These are phyloP conservation scores for Saccharomyces eubayanus DNA, from an alignment of 805 yeast genomes.

Conservation along the genomic window DNA sequence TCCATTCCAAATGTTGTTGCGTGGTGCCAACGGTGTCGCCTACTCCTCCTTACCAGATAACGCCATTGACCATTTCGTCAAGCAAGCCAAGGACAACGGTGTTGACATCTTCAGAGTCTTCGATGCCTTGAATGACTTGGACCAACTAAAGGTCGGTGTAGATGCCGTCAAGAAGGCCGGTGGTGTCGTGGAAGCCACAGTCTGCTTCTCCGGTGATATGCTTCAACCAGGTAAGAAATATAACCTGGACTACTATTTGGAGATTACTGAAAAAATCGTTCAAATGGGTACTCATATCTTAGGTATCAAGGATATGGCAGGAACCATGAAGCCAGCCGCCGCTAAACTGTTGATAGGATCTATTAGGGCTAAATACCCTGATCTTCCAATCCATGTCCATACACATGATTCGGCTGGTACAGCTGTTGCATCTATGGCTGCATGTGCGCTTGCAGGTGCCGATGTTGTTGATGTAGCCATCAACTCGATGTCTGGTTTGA, in stretches of 20 bases:
- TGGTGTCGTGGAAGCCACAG: slow-evolving; percentile 96
- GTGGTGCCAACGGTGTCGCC: slow-evolving; percentile 99
- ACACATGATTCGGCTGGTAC: slow-evolving; percentile 99
- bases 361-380: slow-evolving; percentile 77
- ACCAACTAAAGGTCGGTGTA: slow-evolving; percentile 91
- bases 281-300: slow-evolving; percentile 89
- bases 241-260: slow-evolving; percentile 79
- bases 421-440: slow-evolving; percentile 92
- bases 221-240: slow-evolving; percentile 88
- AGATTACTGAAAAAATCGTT: slow-evolving; percentile 72
- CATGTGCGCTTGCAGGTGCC: slow-evolving; percentile 89
- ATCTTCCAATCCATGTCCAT: slow-evolving; percentile 93
- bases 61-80: slow-evolving; percentile 92
- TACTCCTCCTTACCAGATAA: slow-evolving; percentile 95
- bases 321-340: slow-evolving; percentile 91
- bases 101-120: slow-evolving; percentile 95
- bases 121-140: slow-evolving; percentile 92
- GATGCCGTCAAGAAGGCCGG: slow-evolving; percentile 96
- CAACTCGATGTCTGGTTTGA: slow-evolving; percentile 94
- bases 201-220: slow-evolving; percentile 98
- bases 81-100: slow-evolving; percentile 88
- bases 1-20: slow-evolving; percentile 95
- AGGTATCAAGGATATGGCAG: slow-evolving; percentile 99
- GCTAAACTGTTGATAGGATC: slow-evolving; percentile 71
- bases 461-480: slow-evolving; percentile 95